Base-by-base conservation (phyloP, 192 early-diverging fungal genomes). In the Umbelopsis vinacea region DNA sequence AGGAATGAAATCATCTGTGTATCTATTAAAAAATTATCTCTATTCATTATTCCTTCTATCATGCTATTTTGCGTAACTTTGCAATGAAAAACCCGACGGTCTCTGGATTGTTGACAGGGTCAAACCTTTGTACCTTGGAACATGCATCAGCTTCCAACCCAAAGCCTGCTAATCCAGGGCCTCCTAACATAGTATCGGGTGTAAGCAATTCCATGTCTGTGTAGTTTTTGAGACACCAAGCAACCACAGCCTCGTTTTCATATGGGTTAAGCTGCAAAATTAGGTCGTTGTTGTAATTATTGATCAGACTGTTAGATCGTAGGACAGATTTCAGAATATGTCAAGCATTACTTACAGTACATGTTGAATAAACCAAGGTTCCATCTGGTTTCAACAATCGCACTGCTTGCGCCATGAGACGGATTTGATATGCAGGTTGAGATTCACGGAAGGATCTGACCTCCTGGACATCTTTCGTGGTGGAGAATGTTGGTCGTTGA, bases 21-120 rank as follows among this genome's bases (percentile, higher is more conserved):
- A 54, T 54, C 8, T 54, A 26, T 29, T 29, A 54, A 26, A 24
- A 22, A 14, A 12, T 22, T 26, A 54, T 24, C 10, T 26, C n/a
- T 11, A 53, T 11, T 23, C n/a, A 24, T 3, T 29, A 3, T 1
- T 29, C 1, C 29, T 29, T 24, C 23, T 22, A 52, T 54, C 4
- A 54, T 26, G 57, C 15, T 60, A 21, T 60, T 63, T 46, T 71
- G 12, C 46, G 22, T 29, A 71, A 45, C 37, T 71, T 71, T 6
- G 71, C 71, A 71, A 71, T 63, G 60, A 71, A 71, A 19, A 71
- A 71, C 6, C 71, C 71, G 6, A 71, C 57, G 14, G 71, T 71
- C 29, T 71, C 54, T 24, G 37, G 26, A 9, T 57, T 23, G 22
- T 23, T 60, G 12, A 35, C 40, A 47, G 71, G 71, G 43, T 71